These are phyloP conservation scores for Penicillium nucicola DNA, from an alignment of 495 filamentous ascomycete genomes.

Conservation along the genomic window DNA sequence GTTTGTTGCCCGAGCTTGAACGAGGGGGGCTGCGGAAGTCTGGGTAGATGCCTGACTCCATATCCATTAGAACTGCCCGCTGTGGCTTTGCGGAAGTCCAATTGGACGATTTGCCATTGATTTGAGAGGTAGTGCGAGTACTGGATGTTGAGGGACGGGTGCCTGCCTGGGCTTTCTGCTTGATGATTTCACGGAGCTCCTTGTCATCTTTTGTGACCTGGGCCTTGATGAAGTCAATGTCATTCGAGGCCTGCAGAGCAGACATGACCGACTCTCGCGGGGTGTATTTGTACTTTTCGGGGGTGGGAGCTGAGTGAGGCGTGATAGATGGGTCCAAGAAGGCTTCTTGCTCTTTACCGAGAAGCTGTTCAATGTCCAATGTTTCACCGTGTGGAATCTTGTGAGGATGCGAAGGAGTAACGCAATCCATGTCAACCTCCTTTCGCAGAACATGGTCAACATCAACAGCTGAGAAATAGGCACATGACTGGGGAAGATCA, in stretches of 20 bases:
- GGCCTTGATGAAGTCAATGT: constrained; percentile 69
- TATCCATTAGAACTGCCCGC: constrained; percentile 46
- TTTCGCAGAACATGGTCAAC: constrained; percentile 92
- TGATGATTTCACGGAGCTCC: constrained; percentile 72
- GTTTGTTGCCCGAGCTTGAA: constrained; percentile 19
- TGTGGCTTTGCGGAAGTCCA: constrained; percentile 36
- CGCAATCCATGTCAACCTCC: constrained; percentile 95
- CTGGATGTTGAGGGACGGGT: constrained; percentile 11
- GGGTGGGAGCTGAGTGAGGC: constrained; percentile 49
- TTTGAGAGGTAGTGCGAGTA: constrained; percentile 16
- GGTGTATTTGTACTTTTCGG: constrained; percentile 61
- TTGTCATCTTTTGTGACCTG: constrained; percentile 76
- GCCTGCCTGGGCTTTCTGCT: constrained; percentile 39
- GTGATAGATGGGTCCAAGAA: constrained; percentile 60
- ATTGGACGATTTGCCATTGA: constrained; percentile 19
- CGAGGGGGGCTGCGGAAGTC: constrained; percentile 30
- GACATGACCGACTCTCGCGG: constrained; percentile 79
- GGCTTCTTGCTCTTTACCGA: constrained; percentile 63
- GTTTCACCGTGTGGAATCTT: constrained; percentile 83
- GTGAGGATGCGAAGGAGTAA: constrained; percentile 80
- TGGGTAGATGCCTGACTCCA: constrained; percentile 35
- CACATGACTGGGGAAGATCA: constrained; percentile 89
- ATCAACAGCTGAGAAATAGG: constrained; percentile 93
- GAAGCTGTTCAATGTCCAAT: constrained; percentile 71
- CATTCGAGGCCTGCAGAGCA: constrained; percentile 48